phyloP scores from a whole-genome alignment of 371 early-diverging fungal species.

The Syncephalastrum sp. region DNA sequence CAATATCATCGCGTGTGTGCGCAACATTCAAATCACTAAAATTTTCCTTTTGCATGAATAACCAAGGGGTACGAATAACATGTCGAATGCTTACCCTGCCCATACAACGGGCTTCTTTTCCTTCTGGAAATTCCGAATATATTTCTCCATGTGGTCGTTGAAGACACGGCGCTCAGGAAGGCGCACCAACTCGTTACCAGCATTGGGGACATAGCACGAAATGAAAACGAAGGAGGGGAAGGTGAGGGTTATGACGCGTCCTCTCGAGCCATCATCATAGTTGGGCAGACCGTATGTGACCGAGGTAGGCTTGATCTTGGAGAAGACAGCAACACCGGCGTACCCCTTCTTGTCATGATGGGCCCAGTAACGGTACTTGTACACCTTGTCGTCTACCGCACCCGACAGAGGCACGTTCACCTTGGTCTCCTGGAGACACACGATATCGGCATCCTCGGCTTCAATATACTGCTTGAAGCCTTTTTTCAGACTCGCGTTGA shows the following conservation, averaged over 20 bases:
- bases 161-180: slow-evolving; percentile 66
- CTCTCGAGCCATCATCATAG: slow-evolving; percentile 56
- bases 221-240: slow-evolving; percentile 70
- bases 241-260: slow-evolving; percentile 75
- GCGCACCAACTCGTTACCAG: slow-evolving; percentile 71
- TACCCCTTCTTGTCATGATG: slow-evolving; percentile 82
- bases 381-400: slow-evolving; percentile 56
- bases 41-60: not conserved
- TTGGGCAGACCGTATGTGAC: slow-evolving; percentile 65
- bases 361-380: slow-evolving; percentile 73
- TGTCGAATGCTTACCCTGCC: slow-evolving; percentile 61
- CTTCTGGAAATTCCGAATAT: slow-evolving; percentile 66
- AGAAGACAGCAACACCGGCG: slow-evolving; percentile 79
- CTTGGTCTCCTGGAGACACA: slow-evolving; percentile 90
- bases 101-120: slow-evolving; percentile 76
- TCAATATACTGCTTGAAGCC: slow-evolving; percentile 74
- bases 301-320: slow-evolving; percentile 72
- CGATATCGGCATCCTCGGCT: slow-evolving; percentile 82
- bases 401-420: slow-evolving; percentile 53
- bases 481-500: slow-evolving; percentile 77
- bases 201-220: slow-evolving; percentile 81
- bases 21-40: slow-evolving; percentile 85
- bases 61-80: not conserved
- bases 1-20: slow-evolving; percentile 78
- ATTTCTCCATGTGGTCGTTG: slow-evolving; percentile 68